Percentiles rank a stretch among this genome's conserved stretches.
Evolutionary conservation across 495 filamentous ascomycete genomes (phyloP).

Genomic region (Hypoxylon lienhwacheense): DNA sequence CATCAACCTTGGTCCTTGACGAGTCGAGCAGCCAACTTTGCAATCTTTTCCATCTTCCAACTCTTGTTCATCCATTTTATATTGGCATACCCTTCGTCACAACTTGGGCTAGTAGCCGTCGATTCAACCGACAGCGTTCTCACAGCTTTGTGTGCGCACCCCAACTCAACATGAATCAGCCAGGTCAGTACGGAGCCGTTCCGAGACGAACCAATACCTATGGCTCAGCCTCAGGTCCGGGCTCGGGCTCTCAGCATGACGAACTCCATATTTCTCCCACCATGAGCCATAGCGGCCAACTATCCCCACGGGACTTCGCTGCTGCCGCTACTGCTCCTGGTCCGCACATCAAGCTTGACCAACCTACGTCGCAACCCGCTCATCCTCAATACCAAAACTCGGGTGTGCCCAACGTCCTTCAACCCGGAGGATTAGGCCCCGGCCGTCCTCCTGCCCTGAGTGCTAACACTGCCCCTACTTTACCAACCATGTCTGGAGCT

Average conservation of each 20-base stretch:
- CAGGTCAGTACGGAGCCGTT: constrained; percentile 47
- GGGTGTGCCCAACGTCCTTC: constrained; percentile 69
- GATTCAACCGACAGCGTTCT: constrained; percentile 58
- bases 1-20: constrained; percentile 7
- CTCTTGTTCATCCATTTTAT: background rate
- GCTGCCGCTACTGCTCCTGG: constrained; percentile 42
- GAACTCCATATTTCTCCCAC: constrained; percentile 77
- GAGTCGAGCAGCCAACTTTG: constrained; percentile 3
- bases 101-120: constrained; percentile 18
- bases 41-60: background rate
- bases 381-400: constrained; percentile 61
- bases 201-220: constrained; percentile 48
- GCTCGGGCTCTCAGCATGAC: constrained; percentile 60
- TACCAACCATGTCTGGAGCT: constrained; percentile 63
- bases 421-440: constrained; percentile 57
- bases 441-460: constrained; percentile 67
- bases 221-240: too few species aligned
- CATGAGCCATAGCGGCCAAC: constrained; percentile 49
- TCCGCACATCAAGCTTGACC: constrained; percentile 70
- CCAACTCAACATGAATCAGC: constrained; percentile 55
- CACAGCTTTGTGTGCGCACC: constrained; percentile 53
- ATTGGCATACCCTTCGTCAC: constrained; percentile 12
- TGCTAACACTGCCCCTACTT: constrained; percentile 68
- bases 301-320: constrained; percentile 54
- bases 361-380: constrained; percentile 45